phyloP scores from a whole-genome alignment of 371 early-diverging fungal genomes.

The Phascolomyces articulosus region DNA sequence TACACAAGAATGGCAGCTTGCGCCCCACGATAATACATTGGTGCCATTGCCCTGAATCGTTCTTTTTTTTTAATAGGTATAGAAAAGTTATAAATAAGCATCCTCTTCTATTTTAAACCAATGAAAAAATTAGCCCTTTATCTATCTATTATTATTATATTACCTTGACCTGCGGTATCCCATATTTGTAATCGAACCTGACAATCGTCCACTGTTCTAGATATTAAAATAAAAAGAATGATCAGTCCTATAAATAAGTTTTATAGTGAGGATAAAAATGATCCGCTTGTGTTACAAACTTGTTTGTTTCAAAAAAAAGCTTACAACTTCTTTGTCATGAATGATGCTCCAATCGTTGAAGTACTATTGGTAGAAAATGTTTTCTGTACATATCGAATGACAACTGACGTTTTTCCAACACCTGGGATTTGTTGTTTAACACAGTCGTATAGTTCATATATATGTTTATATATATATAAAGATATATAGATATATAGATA shows the following conservation, averaged over 20 bases:
- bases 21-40: slow-evolving; percentile 97
- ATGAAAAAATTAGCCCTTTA: slow-evolving; percentile 31
- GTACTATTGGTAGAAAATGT: slow-evolving; percentile 70
- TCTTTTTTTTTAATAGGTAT: slow-evolving; percentile 26
- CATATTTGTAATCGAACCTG: slow-evolving; percentile 73
- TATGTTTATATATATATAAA: too few relatives aligned
- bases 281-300: not conserved
- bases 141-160: slow-evolving; percentile 39
- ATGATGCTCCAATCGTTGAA: slow-evolving; percentile 77
- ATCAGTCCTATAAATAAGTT: too few relatives aligned
- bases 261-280: not conserved
- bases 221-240: not conserved
- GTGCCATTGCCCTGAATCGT: slow-evolving; percentile 67
- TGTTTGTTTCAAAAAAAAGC: not conserved
- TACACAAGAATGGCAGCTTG: slow-evolving; percentile 94
- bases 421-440: slow-evolving; percentile 30
- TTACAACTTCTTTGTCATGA: slow-evolving; percentile 70
- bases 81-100: too few relatives aligned
- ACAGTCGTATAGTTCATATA: not conserved
- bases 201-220: slow-evolving; percentile 57
- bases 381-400: slow-evolving; percentile 69
- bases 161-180: slow-evolving; percentile 91
- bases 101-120: too few relatives aligned
- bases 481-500: too few relatives aligned
- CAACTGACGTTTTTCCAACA: slow-evolving; percentile 77